Conservation (phyloP, 2,329 filamentous ascomycete genomes). For the Ramularia collo-cygni region DNA sequence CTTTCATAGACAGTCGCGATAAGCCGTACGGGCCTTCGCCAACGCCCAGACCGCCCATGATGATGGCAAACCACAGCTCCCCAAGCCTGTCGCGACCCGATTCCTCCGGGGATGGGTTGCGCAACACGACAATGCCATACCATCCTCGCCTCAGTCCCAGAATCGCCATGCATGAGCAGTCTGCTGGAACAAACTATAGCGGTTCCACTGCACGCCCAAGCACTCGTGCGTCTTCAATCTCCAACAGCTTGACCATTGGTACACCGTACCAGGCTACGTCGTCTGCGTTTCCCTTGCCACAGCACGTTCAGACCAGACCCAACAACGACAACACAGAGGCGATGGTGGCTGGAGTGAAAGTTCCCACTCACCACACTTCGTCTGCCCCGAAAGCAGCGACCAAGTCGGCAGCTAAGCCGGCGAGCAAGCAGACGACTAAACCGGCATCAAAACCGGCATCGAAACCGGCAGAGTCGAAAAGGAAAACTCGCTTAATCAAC, state of each 20-base stretch:
- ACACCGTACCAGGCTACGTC: conserved; percentile 27
- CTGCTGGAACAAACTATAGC: conserved; percentile 16
- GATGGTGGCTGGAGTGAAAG: conserved; percentile 30
- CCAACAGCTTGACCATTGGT: conserved; percentile 22
- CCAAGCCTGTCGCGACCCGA: conserved; percentile 13
- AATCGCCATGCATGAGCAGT: conserved; percentile 13
- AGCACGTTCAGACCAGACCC: conserved; percentile 28
- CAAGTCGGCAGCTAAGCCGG: conserved; percentile 9
- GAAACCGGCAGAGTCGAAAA: conserved; percentile 36
- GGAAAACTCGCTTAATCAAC: conserved; percentile 43
- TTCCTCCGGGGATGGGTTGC: conserved; percentile 2
- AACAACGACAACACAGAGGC: conserved; percentile 24
- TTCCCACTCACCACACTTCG: conserved; percentile 28
- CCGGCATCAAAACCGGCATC: too few relatives aligned
- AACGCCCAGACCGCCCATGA: conserved; percentile 9
- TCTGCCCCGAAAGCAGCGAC: conserved; percentile 1
- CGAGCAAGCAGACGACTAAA: conserved; percentile 1
- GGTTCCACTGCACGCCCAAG: conserved; percentile 22
- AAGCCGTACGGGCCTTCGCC: conserved; percentile 23
- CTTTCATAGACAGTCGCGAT: conserved; percentile 28
- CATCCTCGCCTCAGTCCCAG: conserved; percentile 10
- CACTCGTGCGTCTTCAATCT: conserved; percentile 15
- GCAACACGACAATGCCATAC: conserved; percentile 7
- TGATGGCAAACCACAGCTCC: conserved; percentile 18
- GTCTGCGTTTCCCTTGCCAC: conserved; percentile 26